phyloP scores from a whole-genome alignment of 2,329 filamentous ascomycete genomes.

The Akanthomyces muscarius region DNA sequence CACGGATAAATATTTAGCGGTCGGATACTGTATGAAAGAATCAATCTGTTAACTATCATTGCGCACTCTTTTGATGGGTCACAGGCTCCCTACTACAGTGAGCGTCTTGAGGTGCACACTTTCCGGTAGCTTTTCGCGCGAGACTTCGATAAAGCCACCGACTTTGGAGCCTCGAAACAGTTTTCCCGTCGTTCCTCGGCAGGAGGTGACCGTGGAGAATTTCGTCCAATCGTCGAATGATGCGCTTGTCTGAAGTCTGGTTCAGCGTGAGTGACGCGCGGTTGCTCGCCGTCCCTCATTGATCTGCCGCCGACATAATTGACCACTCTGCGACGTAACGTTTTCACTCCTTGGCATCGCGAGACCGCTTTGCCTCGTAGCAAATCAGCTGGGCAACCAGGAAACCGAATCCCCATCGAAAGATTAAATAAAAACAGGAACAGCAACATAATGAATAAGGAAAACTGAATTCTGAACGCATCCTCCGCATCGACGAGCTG shows the following conservation, averaged over 20 bases:
- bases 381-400: conserved; percentile 15
- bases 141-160: neutral
- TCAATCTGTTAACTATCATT: conserved; percentile 15
- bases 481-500: conserved; percentile 12
- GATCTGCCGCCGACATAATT: neutral
- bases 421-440: conserved; percentile 25
- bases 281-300: neutral
- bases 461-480: conserved; percentile 9
- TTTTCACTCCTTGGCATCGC: neutral
- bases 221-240: neutral
- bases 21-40: neutral
- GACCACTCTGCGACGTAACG: neutral
- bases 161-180: neutral
- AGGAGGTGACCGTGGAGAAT: neutral
- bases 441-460: conserved; percentile 25
- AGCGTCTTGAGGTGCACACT: neutral
- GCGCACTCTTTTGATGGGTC: conserved; percentile 4
- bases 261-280: neutral
- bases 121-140: neutral
- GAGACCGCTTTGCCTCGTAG: neutral
- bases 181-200: neutral
- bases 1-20: neutral
- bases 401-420: conserved; percentile 21
- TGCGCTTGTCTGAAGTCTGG: neutral
- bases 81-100: neutral